Percentiles rank a stretch among this genome's conserved stretches.
phyloP scores from a whole-genome alignment of 169 alveolate genomes.

The Toxoplasma gondii region DNA sequence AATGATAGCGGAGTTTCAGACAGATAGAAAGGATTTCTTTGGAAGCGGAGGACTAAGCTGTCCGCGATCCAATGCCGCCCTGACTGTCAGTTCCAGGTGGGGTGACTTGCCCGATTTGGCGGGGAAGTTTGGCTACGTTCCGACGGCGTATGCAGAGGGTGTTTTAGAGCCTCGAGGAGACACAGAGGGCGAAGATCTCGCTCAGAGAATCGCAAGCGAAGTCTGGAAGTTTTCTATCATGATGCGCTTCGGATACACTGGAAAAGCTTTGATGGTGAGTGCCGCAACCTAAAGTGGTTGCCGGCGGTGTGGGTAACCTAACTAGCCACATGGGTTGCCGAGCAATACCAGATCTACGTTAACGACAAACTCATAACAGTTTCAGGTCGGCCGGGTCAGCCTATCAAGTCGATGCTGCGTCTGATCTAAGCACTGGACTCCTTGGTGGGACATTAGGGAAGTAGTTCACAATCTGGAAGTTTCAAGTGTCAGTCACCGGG shows the following conservation, averaged over 20 bases:
- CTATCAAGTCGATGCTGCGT: too few relatives aligned
- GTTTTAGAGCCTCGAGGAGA: background rate
- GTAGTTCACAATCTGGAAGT: too few relatives aligned
- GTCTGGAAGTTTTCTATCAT: constrained; percentile 34
- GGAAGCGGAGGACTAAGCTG: background rate
- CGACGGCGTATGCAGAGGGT: background rate
- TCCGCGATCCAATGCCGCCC: background rate
- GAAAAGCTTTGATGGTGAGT: constrained; percentile 27
- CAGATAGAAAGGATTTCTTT: background rate
- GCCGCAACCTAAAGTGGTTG: background rate
- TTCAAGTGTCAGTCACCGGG: too few relatives aligned
- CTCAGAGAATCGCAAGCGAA: constrained; percentile 28
- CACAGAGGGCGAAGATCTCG: background rate
- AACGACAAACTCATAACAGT: too few relatives aligned
- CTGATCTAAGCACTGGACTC: too few relatives aligned
- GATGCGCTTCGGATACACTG: constrained; percentile 38
- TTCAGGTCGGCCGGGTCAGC: too few relatives aligned
- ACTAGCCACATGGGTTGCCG: too few relatives aligned
- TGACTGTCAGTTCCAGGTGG: background rate
- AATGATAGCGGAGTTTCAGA: constrained; percentile 25
- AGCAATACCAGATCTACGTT: too few relatives aligned
- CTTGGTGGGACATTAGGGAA: too few relatives aligned
- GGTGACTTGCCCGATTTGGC: background rate
- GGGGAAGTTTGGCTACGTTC: background rate
- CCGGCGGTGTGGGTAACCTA: too few relatives aligned